A percentile compares a stretch with the other conserved stretches of the same genome.
phyloP scores from a whole-genome alignment of 225 moss, liverwort and hornwort genomes.

The Climacium dendroides region DNA sequence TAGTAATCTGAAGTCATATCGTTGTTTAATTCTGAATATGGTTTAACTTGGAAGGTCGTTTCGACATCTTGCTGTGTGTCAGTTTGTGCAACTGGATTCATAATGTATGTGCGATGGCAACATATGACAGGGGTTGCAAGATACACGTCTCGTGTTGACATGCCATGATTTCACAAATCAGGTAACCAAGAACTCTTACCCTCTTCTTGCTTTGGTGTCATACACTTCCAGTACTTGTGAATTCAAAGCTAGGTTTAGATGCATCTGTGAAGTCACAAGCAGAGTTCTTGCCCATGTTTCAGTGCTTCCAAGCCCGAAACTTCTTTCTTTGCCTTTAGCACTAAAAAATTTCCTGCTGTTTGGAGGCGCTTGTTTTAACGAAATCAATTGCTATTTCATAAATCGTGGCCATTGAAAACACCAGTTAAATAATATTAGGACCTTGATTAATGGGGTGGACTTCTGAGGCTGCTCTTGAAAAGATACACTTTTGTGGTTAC shows the following conservation, averaged over 20 bases:
- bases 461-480: background rate
- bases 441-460: background rate
- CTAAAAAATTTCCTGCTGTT: background rate
- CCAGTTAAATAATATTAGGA: background rate
- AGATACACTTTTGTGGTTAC: background rate
- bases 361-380: background rate
- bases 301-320: background rate
- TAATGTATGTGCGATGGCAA: background rate
- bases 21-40: background rate
- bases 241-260: background rate
- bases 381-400: background rate
- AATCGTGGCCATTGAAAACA: background rate
- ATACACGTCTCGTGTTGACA: conserved; percentile 53
- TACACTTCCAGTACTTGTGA: background rate
- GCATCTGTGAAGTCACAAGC: background rate
- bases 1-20: background rate
- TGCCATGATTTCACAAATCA: conserved; percentile 68
- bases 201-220: background rate
- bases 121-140: conserved; percentile 46
- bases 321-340: background rate
- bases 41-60: background rate
- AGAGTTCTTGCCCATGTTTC: background rate
- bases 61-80: background rate
- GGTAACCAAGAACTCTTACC: conserved; percentile 8
- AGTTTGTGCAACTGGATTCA: background rate